A percentile compares a stretch with the other conserved stretches of the same genome.
These are phyloP conservation scores for Mycocentrospora acerina DNA, from an alignment of 2,329 filamentous ascomycete species.

Conservation along the genomic window DNA sequence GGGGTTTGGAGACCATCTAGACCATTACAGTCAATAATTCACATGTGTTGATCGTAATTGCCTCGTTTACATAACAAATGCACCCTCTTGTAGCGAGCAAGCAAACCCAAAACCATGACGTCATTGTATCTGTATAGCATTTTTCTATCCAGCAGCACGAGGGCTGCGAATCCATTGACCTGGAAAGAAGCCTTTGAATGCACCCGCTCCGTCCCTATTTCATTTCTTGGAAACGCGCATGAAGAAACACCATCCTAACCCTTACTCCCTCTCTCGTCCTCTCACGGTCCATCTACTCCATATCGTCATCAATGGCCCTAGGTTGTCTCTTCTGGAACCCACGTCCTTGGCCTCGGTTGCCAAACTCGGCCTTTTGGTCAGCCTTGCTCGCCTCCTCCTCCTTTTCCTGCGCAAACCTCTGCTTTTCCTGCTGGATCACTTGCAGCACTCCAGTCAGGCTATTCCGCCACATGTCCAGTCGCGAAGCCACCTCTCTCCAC, in stretches of 20 bases:
- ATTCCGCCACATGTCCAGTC: constrained; percentile 87
- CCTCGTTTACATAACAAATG: neutral
- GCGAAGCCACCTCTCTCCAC: constrained; percentile 90
- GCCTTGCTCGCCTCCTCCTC: constrained; percentile 74
- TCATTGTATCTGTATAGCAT: constrained; percentile 26
- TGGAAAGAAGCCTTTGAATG: constrained; percentile 32
- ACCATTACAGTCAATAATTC: neutral
- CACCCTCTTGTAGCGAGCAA: neutral
- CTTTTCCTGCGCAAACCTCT: constrained; percentile 72
- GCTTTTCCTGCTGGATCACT: constrained; percentile 78
- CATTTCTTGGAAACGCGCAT: constrained; percentile 22
- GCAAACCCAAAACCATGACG: neutral
- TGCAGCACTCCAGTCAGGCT: constrained; percentile 76
- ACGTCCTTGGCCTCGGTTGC: constrained; percentile 24
- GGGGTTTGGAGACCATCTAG: constrained; percentile 35
- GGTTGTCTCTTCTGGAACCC: constrained; percentile 31
- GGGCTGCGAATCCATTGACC: constrained; percentile 29
- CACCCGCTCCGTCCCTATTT: constrained; percentile 27
- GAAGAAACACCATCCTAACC: constrained; percentile 10
- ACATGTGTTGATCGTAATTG: too few species aligned
- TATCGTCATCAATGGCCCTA: constrained; percentile 38
- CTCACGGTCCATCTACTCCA: constrained; percentile 28
- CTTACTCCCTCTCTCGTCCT: constrained; percentile 4
- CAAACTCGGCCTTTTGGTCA: constrained; percentile 62
- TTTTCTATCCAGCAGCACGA: constrained; percentile 37